These are phyloP conservation scores for Mallotus repandus DNA, from an alignment of 441 rosid species.

Conservation along the genomic window DNA sequence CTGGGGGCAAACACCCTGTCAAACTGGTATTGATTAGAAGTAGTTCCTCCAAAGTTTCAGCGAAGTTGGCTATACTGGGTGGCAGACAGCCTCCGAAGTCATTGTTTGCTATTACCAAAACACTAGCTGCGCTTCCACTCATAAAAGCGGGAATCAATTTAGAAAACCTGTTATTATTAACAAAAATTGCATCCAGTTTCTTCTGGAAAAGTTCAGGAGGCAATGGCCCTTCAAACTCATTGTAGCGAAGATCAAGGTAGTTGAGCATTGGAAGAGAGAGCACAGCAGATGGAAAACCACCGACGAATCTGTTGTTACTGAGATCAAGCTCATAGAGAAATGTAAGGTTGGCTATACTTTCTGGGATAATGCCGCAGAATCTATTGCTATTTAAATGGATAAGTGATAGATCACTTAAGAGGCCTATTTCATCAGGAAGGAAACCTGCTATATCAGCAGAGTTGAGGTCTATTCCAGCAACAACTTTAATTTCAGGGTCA, in stretches of 20 bases:
- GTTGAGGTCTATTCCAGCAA: slow-evolving; percentile 81
- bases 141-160: slow-evolving; percentile 45
- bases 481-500: slow-evolving; percentile 46
- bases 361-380: slow-evolving; percentile 72
- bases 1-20: slow-evolving; percentile 78
- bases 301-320: slow-evolving; percentile 82
- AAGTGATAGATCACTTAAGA: slow-evolving; percentile 63
- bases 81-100: slow-evolving; percentile 80
- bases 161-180: slow-evolving; percentile 73
- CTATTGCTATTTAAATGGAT: slow-evolving; percentile 83
- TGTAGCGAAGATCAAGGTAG: slow-evolving; percentile 76
- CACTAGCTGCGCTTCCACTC: slow-evolving; percentile 52
- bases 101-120: slow-evolving; percentile 81
- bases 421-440: slow-evolving; percentile 75
- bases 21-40: slow-evolving; percentile 60
- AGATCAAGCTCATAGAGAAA: slow-evolving; percentile 80
- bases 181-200: slow-evolving; percentile 75
- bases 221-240: slow-evolving; percentile 82
- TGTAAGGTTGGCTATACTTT: slow-evolving; percentile 52
- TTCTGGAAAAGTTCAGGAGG: slow-evolving; percentile 70
- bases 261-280: slow-evolving; percentile 60
- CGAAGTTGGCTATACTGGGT: slow-evolving; percentile 58
- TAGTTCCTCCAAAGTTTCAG: slow-evolving; percentile 67
- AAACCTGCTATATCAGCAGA: slow-evolving; percentile 71
- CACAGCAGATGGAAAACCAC: slow-evolving; percentile 65